Evolutionary conservation across 2,329 filamentous ascomycete genomes (phyloP), one percentile per base, ranked within the genome.

Genomic region (Colletotrichum coccodes): DNA sequence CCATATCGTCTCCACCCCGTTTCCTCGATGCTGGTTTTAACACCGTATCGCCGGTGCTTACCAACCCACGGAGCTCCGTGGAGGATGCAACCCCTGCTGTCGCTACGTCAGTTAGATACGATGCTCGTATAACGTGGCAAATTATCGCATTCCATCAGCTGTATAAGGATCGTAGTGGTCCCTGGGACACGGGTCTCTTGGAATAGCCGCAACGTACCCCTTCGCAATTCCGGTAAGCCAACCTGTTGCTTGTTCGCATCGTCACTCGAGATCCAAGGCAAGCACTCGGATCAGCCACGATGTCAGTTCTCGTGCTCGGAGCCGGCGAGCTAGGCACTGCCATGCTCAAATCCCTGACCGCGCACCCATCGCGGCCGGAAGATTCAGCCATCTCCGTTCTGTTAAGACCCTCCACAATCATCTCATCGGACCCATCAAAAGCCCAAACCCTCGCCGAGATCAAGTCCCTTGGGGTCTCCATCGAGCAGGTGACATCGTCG

Each of bases 261-360:
- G n/a, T n/a, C n/a, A n/a, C n/a, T n/a, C n/a, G n/a, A n/a, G n/a
- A n/a, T n/a, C n/a, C n/a, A n/a, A n/a, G n/a, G n/a, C n/a, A n/a
- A n/a, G n/a, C n/a, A n/a, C n/a, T n/a, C n/a, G n/a, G n/a, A n/a
- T n/a, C n/a, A n/a, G n/a, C n/a, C n/a, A n/a, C n/a, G n/a, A 72
- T 70, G 49, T 75, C 78, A 14, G 74, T 91, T 64, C 87, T 92
- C 57, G 81, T 92, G 58, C 79, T 93, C 66, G 90, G 91, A 60
- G 87, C 88, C n/a, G 90, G 90, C 66, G 90, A 92, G 79, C 85
- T 92, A 16, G 91, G 90, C 56, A 79, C 81, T 5, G 82, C 86
- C 18, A 81, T 92, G 65, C 79, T 92, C 18, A 76, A 82, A 36
- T 80, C 84, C 12, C 82, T 92, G 8, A 75, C 80, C 16, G 56